phyloP scores from a whole-genome alignment of 2,329 filamentous ascomycete species.

The Verticillium isaacii region DNA sequence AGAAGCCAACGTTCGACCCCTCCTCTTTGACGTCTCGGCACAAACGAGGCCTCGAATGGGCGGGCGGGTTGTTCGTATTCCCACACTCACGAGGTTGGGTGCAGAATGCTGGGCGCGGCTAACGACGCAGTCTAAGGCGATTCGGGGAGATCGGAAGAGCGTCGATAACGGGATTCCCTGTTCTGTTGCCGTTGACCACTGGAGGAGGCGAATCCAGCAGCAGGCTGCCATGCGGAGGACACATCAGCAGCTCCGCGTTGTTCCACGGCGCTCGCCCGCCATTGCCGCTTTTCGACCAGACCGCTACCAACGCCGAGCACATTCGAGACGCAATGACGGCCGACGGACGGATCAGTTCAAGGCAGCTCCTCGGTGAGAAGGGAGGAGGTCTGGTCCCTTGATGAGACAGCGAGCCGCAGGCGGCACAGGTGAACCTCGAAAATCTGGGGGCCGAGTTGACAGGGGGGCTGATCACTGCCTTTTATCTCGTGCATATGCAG shows the following conservation, averaged over 20 bases:
- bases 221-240: no score
- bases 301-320: neutral
- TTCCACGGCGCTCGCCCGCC: neutral
- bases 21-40: neutral
- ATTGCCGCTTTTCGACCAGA: neutral
- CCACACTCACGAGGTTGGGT: neutral
- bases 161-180: neutral
- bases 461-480: neutral
- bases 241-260: neutral
- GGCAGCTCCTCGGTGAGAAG: neutral
- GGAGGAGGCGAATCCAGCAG: neutral
- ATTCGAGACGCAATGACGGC: neutral
- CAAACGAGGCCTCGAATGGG: neutral
- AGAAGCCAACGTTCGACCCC: neutral
- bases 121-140: neutral
- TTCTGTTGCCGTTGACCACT: neutral
- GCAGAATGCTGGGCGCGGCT: neutral
- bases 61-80: neutral
- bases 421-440: neutral
- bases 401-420: neutral
- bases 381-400: neutral
- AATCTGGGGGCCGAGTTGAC: neutral
- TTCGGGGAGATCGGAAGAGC: neutral
- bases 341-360: neutral
- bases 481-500: neutral